Evolutionary conservation across 169 alveolate genomes (phyloP).

Genomic region (Eimeria tenella): DNA sequence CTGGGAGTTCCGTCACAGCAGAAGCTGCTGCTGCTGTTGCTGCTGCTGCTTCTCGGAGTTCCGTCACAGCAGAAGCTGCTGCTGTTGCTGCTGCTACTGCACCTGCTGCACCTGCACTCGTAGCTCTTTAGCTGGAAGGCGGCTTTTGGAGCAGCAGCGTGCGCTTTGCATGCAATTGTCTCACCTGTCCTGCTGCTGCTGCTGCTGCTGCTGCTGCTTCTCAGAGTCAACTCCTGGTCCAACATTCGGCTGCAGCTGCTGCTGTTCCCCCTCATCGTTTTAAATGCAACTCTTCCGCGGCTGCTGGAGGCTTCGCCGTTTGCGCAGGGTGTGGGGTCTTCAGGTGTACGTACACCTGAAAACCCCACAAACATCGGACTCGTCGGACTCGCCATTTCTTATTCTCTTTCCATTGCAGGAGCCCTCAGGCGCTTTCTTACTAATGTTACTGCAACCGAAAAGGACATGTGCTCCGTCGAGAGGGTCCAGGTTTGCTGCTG

Average conservation of each 20-base stretch:
- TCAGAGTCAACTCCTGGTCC: constrained; percentile 82
- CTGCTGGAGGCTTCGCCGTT: background rate
- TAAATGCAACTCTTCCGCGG: constrained; percentile 58
- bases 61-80: too few relatives aligned
- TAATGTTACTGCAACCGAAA: constrained; percentile 80
- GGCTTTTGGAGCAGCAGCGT: too few relatives aligned
- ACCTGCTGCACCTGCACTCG: too few relatives aligned
- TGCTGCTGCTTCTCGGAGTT: too few relatives aligned
- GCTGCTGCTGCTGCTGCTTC: constrained; percentile 2
- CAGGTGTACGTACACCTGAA: background rate
- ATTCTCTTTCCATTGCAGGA: constrained; percentile 82
- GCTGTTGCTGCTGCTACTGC: too few relatives aligned
- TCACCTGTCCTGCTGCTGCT: too few relatives aligned
- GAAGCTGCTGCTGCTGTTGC: too few relatives aligned
- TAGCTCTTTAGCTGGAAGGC: too few relatives aligned
- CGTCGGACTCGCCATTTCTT: constrained; percentile 82
- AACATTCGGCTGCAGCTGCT: constrained; percentile 82
- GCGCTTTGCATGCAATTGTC: too few relatives aligned
- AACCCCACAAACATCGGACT: constrained; percentile 34
- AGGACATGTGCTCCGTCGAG: constrained; percentile 84
- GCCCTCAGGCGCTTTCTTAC: constrained; percentile 79
- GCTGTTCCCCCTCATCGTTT: constrained; percentile 80
- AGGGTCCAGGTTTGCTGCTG: constrained; percentile 72
- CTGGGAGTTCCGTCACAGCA: too few relatives aligned
- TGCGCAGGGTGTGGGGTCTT: background rate